phyloP scores from a whole-genome alignment of 768 basidiomycete genomes.

The Fomitopsis pulvina region DNA sequence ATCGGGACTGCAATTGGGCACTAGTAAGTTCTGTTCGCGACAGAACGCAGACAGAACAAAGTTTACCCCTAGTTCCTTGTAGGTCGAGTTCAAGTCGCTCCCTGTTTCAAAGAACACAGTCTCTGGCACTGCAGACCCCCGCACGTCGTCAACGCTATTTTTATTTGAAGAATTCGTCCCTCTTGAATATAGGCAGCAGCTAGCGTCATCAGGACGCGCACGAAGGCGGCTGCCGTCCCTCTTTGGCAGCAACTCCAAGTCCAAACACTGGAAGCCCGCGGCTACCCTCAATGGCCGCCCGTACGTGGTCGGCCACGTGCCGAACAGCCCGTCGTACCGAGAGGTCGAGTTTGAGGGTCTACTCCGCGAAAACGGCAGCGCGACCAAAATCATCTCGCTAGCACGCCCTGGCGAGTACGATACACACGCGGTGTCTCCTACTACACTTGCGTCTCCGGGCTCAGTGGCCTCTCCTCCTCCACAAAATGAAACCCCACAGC shows the following conservation, averaged over 20 bases:
- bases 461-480: constrained; percentile 1
- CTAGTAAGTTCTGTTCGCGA: no score
- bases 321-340: constrained; percentile 44
- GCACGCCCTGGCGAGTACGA: constrained; percentile 7
- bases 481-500: background rate
- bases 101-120: constrained; percentile 32
- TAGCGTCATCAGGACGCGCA: constrained; percentile 45
- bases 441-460: constrained; percentile 24
- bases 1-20: constrained; percentile 90
- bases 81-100: constrained; percentile 87
- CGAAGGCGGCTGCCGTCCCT: constrained; percentile 60
- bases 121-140: constrained; percentile 47
- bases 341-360: constrained; percentile 81
- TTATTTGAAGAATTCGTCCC: constrained; percentile 95
- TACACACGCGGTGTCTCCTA: constrained; percentile 11
- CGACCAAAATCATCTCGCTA: constrained; percentile 33
- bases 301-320: constrained; percentile 55
- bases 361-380: constrained; percentile 44
- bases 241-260: constrained; percentile 46
- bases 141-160: constrained; percentile 66
- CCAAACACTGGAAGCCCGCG: constrained; percentile 73
- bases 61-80: background rate
- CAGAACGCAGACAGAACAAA: no score
- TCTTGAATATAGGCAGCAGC: constrained; percentile 73
- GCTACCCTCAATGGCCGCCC: constrained; percentile 75